Conservation (phyloP, 208 protist genomes). For the Porcisia deanei region DNA sequence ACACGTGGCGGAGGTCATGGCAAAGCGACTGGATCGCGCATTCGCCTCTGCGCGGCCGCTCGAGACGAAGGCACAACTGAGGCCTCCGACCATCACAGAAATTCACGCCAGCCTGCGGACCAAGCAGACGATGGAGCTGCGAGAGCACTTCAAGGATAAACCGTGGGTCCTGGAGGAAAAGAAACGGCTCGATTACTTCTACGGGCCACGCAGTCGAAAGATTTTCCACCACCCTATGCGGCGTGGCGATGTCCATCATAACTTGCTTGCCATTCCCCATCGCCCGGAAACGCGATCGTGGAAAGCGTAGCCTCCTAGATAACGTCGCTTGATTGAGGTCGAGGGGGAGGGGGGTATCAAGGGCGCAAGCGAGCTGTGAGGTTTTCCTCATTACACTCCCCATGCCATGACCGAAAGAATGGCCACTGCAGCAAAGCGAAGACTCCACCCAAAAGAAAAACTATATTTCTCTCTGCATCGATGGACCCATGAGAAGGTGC, state of each 20-base stretch:
- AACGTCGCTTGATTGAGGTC: neutral
- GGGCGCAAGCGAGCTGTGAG: neutral
- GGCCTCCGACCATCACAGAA: constrained; percentile 43
- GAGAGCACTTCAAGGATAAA: constrained; percentile 56
- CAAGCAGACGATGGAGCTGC: constrained; percentile 45
- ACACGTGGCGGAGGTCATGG: constrained; percentile 71
- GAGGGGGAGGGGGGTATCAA: too few species aligned
- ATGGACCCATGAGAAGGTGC: too few species aligned
- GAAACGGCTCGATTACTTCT: constrained; percentile 37
- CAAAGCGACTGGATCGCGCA: constrained; percentile 68
- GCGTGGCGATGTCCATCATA: constrained; percentile 25
- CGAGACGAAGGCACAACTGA: constrained; percentile 39
- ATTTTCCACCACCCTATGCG: constrained; percentile 49
- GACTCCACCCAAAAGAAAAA: too few species aligned
- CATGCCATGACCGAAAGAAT: neutral
- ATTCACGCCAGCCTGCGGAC: constrained; percentile 25
- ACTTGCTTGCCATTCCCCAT: constrained; percentile 25
- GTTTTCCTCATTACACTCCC: neutral
- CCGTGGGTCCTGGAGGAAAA: constrained; percentile 48
- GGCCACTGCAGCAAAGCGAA: neutral
- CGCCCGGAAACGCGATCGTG: constrained; percentile 28
- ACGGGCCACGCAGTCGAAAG: constrained; percentile 54
- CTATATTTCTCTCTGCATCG: neutral
- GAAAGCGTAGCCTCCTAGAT: neutral
- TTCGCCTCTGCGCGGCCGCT: constrained; percentile 73